phyloP scores from a whole-genome alignment of 768 basidiomycete species.

The Boletus sensibilis region DNA sequence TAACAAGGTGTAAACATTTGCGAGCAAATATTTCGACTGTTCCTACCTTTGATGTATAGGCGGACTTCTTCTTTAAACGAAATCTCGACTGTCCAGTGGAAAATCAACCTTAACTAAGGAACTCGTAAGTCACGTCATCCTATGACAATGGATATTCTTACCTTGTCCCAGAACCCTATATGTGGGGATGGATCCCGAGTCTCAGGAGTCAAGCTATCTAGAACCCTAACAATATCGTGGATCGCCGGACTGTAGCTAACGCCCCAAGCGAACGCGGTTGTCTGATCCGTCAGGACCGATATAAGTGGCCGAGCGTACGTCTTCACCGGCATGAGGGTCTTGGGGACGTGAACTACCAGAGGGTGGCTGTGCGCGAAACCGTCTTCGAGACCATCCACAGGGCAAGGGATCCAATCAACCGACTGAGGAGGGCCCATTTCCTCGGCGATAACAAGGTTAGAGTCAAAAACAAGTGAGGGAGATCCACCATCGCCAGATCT shows the following conservation, averaged over 20 bases:
- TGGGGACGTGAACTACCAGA: constrained; percentile 68
- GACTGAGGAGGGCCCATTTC: constrained; percentile 72
- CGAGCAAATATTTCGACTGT: not conserved
- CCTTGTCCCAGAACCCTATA: constrained; percentile 96
- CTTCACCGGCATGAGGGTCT: constrained; percentile 95
- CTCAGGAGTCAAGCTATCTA: constrained; percentile 78
- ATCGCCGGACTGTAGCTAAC: constrained; percentile 83
- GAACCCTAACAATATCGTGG: constrained; percentile 79
- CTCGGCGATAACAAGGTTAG: constrained; percentile 83
- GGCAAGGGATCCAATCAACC: constrained; percentile 69
- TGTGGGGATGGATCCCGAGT: constrained; percentile 79
- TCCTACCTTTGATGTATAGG: constrained; percentile 80
- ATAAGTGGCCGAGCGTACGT: constrained; percentile 80
- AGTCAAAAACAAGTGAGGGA: constrained; percentile 61
- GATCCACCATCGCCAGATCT: constrained; percentile 33
- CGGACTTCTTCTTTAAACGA: constrained; percentile 72
- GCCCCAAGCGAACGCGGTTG: constrained; percentile 84
- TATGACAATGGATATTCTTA: constrained; percentile 29
- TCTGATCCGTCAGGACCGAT: constrained; percentile 57
- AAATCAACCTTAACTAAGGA: constrained; percentile 63
- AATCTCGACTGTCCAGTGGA: constrained; percentile 78
- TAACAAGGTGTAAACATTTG: constrained; percentile 31
- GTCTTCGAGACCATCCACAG: constrained; percentile 56
- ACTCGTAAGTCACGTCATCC: constrained; percentile 3
- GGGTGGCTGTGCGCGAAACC: constrained; percentile 50